Evolutionary conservation across 805 yeast species (phyloP).

Genomic region (Debaryomyces maramus): DNA sequence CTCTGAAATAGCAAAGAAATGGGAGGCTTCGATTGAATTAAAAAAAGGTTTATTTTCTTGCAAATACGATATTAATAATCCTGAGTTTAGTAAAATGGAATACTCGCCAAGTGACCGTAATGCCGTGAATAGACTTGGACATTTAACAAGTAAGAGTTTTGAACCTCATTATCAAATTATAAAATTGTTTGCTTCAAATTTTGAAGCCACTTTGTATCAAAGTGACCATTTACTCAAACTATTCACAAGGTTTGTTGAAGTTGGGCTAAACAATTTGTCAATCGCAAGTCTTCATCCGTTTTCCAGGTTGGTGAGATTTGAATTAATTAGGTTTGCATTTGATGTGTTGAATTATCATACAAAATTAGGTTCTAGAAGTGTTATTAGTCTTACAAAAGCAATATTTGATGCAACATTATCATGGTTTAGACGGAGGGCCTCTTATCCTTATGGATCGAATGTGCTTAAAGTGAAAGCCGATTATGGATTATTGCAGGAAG

Average conservation of each 20-base stretch:
- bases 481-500: conserved; percentile 53
- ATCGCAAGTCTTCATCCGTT: conserved; percentile 81
- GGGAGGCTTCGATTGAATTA: conserved; percentile 65
- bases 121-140: conserved; percentile 53
- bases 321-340: conserved; percentile 65
- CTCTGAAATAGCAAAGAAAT: conserved; percentile 64
- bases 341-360: conserved; percentile 60
- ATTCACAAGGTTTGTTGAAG: conserved; percentile 59
- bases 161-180: conserved; percentile 73
- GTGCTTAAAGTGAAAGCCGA: conserved; percentile 70
- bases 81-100: conserved; percentile 77
- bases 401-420: conserved; percentile 68
- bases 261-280: conserved; percentile 52
- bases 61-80: conserved; percentile 51
- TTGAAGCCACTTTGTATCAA: conserved; percentile 74
- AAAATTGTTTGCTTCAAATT: conserved; percentile 67
- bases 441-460: conserved; percentile 86
- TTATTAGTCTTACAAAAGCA: conserved; percentile 44
- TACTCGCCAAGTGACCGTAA: conserved; percentile 80
- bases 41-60: conserved; percentile 65
- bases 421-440: conserved; percentile 69
- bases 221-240: conserved; percentile 68
- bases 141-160: conserved; percentile 45
- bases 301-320: conserved; percentile 73
- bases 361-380: conserved; percentile 49